Evolutionary conservation across 2,329 filamentous ascomycete genomes (phyloP), one percentile per base, ranked within the genome.

Genomic region (Seiridium cupressi): DNA sequence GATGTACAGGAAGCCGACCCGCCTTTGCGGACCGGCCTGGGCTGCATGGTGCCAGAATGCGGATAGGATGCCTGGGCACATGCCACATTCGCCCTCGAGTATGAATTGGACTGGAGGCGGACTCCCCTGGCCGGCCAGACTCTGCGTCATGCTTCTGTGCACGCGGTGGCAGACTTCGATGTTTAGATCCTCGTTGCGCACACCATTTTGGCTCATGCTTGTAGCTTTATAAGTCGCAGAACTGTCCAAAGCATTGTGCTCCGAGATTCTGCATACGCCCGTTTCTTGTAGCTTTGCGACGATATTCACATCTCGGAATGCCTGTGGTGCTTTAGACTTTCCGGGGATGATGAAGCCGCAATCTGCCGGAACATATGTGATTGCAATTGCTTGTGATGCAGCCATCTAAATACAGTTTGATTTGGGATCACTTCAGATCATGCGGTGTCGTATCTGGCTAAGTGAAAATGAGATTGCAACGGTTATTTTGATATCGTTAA

Each of bases 231-330:
- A 44, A 2, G 38, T 55, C 10, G 53, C 53, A 4, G 53, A 36
- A 4, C 5, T 8, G 10, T 55, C 53, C 31, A 55, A 31, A 8
- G 53, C 11, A 1, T 44, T 31, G 38, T 55, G 8, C 38, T 55
- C 53, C 7, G 53, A 55, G 38, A 55, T 38, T 4, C 31, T 9
- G 9, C 11, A 11, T 9, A 44, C 8, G 38, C 53, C 53, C 31
- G 53, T 1, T 5, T 26, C 9, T 5, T 38, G 53, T 44, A 55
- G 38, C 13, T 34, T 55, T 7, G 2, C 13, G 9, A 49, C 44
- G n/a, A 57, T 57, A 32, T 32, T 26, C 11, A 38, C 55, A 57
- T 57, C 44, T 38, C 13, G 42, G n/a, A 57, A 57, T 10, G 55
- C 55, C 36, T 49, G 9, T 3, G 55, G 44, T n/a, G 56, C 46